Conservation (phyloP, 1,139 yeast species). For the Magnusiomyces tetraspermus region DNA sequence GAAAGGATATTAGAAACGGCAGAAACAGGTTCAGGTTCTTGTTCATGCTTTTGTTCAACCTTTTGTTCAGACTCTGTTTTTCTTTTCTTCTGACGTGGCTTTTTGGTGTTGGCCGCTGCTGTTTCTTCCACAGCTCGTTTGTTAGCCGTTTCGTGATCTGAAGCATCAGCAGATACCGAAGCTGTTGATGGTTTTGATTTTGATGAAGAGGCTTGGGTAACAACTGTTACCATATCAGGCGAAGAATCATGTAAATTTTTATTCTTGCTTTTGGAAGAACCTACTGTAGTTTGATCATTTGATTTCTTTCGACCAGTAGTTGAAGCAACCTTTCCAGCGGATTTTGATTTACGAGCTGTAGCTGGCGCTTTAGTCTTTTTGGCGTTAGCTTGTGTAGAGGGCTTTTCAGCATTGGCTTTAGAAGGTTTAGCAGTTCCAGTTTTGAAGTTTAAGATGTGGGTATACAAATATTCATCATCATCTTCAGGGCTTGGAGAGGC, state of each 20-base stretch:
- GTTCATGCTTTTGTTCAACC: too few relatives aligned
- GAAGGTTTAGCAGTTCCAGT: too few relatives aligned
- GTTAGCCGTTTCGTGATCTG: not conserved
- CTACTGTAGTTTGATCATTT: too few relatives aligned
- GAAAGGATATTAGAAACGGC: not conserved
- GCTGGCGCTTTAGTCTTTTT: not conserved
- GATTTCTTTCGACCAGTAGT: not conserved
- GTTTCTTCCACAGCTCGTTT: not conserved
- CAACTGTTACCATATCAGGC: too few relatives aligned
- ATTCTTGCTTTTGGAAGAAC: too few relatives aligned
- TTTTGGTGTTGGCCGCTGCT: not conserved
- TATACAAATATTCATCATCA: too few relatives aligned
- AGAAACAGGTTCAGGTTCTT: too few relatives aligned
- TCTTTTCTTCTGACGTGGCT: constrained; percentile 6
- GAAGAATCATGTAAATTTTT: too few relatives aligned
- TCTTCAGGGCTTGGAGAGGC: too few relatives aligned
- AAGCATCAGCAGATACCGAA: not conserved
- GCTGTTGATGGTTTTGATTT: too few relatives aligned
- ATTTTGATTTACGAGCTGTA: not conserved
- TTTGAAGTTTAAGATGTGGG: too few relatives aligned
- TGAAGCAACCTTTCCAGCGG: not conserved
- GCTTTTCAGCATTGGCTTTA: not conserved
- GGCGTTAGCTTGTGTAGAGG: not conserved
- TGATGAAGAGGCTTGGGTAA: too few relatives aligned
- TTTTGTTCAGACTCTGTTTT: not conserved